Evolutionary conservation across 768 basidiomycete species (phyloP).

Genomic region (Suillus decipiens): DNA sequence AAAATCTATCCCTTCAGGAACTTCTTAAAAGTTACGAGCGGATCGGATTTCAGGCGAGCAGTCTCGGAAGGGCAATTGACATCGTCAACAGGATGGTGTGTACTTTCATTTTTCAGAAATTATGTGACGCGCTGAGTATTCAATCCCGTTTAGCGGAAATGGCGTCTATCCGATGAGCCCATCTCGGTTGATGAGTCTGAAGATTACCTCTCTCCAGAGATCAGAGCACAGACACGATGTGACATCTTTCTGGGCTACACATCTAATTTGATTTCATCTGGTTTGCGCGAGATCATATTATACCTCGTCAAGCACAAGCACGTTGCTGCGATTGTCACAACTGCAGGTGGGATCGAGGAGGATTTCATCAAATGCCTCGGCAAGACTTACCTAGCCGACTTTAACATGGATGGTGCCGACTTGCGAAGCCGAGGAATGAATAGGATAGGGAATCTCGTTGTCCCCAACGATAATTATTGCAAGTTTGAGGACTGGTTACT

Average conservation of each 20-base stretch:
- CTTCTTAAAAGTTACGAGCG: constrained; percentile 81
- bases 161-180: constrained; percentile 88
- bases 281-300: constrained; percentile 88
- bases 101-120: constrained; percentile 2
- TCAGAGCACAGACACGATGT: constrained; percentile 73
- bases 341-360: constrained; percentile 97
- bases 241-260: constrained; percentile 97
- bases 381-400: constrained; percentile 94
- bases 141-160: constrained; percentile 60
- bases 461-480: constrained; percentile 99
- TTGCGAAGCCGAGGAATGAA: constrained; percentile 92
- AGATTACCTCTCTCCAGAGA: constrained; percentile 54
- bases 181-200: constrained; percentile 69
- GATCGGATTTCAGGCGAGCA: constrained; percentile 98
- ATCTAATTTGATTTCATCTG: constrained; percentile 97
- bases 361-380: constrained; percentile 99
- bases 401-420: constrained; percentile 87
- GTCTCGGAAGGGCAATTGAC: constrained; percentile 82
- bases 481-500: constrained; percentile 99
- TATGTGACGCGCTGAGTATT: background rate
- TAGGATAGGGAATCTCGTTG: constrained; percentile 92
- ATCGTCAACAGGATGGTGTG: constrained; percentile 92
- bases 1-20: constrained; percentile 60
- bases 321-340: constrained; percentile 89
- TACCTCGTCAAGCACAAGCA: constrained; percentile 94